phyloP scores from a whole-genome alignment of 495 filamentous ascomycete genomes.

The Aspergillus taichungensis region DNA sequence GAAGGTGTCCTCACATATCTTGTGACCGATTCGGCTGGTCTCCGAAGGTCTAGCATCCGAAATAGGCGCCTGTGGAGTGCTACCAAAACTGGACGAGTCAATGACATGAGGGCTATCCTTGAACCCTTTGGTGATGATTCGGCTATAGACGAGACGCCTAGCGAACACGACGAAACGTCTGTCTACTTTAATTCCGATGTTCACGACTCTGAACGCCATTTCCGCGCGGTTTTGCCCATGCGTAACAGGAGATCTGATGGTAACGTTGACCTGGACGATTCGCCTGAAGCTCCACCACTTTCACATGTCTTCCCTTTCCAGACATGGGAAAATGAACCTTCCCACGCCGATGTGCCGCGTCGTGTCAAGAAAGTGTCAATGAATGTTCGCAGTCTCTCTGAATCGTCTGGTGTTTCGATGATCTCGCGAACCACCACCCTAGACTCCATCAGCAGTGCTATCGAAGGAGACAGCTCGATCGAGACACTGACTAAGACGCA shows the following conservation, averaged over 20 bases:
- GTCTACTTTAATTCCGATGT: conserved; percentile 35
- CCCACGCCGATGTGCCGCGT: conserved; percentile 37
- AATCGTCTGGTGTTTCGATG: conserved; percentile 69
- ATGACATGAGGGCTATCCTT: conserved; percentile 68
- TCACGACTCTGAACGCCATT: conserved; percentile 26
- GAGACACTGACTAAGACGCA: conserved; percentile 76
- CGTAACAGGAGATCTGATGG: conserved; percentile 13
- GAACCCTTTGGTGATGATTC: conserved; percentile 54
- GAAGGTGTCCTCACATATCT: conserved; percentile 94
- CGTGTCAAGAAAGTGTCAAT: conserved; percentile 72
- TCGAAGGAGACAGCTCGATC: conserved; percentile 80
- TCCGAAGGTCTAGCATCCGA: conserved; percentile 73
- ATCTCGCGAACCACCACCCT: conserved; percentile 67
- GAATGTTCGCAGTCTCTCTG: conserved; percentile 83
- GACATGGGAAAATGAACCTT: conserved; percentile 35
- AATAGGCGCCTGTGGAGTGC: conserved; percentile 90
- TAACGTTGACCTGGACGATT: conserved; percentile 23
- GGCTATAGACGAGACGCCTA: conserved; percentile 30
- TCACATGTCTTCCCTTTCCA: conserved; percentile 89
- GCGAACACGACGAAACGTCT: conserved; percentile 28
- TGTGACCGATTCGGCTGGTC: conserved; percentile 65
- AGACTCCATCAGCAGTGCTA: conserved; percentile 58
- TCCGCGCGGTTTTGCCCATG: conserved; percentile 15
- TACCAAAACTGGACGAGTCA: conserved; percentile 61
- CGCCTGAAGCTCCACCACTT: conserved; percentile 54